phyloP scores from a whole-genome alignment of 192 early-diverging fungal genomes.

The Chytriomyces sp. region DNA sequence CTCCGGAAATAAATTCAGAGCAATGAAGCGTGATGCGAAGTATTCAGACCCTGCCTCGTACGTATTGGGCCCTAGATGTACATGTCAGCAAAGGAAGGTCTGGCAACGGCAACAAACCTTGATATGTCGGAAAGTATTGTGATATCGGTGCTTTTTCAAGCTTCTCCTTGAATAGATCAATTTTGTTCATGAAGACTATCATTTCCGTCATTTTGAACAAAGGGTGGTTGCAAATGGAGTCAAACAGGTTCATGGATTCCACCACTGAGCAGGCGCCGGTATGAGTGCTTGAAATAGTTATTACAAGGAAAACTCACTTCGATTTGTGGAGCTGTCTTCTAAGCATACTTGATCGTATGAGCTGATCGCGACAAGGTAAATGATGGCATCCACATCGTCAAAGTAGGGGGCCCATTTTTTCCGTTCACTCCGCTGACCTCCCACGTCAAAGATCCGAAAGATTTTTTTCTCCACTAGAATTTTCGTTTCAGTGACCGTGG shows the following conservation, averaged over 20 bases:
- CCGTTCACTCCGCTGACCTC: conserved; percentile 62
- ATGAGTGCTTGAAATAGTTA: background rate
- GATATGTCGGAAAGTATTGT: conserved; percentile 59
- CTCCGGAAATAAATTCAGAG: conserved; percentile 43
- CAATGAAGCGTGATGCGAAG: conserved; percentile 47
- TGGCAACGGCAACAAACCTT: conserved; percentile 31
- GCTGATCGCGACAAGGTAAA: conserved; percentile 63
- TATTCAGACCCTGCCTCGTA: conserved; percentile 51
- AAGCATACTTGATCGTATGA: conserved; percentile 63
- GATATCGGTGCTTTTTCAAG: conserved; percentile 46
- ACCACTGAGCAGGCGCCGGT: conserved; percentile 36
- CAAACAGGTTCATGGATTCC: conserved; percentile 45
- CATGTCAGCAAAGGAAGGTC: background rate
- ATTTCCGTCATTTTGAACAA: conserved; percentile 54
- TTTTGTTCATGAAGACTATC: conserved; percentile 72
- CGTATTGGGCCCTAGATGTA: conserved; percentile 43
- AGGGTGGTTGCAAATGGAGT: conserved; percentile 43
- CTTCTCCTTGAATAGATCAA: conserved; percentile 64
- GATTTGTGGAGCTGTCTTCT: conserved; percentile 59
- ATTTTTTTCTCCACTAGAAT: conserved; percentile 58
- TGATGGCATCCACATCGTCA: conserved; percentile 65
- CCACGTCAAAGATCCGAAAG: conserved; percentile 66
- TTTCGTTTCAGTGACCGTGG: conserved; percentile 67
- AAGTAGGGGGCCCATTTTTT: conserved; percentile 71
- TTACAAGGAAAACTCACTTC: conserved; percentile 33